Conservation (phyloP, 768 basidiomycete genomes). For the Amanita exitialis region DNA sequence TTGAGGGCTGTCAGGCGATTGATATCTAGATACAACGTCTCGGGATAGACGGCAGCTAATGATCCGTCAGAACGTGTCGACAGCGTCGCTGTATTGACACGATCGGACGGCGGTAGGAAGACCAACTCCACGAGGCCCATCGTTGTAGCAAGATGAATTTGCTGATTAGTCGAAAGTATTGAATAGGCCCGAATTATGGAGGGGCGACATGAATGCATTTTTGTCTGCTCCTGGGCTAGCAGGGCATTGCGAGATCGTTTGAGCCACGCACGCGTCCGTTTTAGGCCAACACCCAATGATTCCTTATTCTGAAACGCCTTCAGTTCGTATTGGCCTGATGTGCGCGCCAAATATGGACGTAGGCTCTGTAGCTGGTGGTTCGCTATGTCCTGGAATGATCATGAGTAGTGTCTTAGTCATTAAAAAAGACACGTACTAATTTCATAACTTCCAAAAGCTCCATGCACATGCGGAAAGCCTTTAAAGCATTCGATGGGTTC, state of each 20-base stretch:
- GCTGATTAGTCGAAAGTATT: constrained; percentile 38
- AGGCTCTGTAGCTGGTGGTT: constrained; percentile 91
- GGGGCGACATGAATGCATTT: constrained; percentile 34
- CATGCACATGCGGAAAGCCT: constrained; percentile 72
- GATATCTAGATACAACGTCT: constrained; percentile 76
- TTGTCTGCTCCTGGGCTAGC: constrained; percentile 26
- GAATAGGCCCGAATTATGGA: constrained; percentile 31
- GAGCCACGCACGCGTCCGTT: constrained; percentile 59
- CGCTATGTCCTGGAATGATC: constrained; percentile 69
- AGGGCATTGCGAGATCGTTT: constrained; percentile 37
- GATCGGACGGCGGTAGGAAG: constrained; percentile 37
- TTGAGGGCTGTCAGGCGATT: constrained; percentile 55
- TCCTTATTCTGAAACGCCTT: constrained; percentile 61
- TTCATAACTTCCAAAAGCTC: constrained; percentile 95
- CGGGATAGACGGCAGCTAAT: constrained; percentile 38
- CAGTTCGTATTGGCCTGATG: constrained; percentile 72
- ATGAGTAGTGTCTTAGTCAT: constrained; percentile 13
- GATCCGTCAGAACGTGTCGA: constrained; percentile 20
- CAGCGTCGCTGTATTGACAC: constrained; percentile 16
- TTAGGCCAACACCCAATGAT: constrained; percentile 33
- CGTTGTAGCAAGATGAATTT: constrained; percentile 45
- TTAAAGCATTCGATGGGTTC: constrained; percentile 53
- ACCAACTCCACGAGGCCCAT: constrained; percentile 57
- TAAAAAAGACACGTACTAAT: constrained; percentile 47
- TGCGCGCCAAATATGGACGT: constrained; percentile 81